A percentile compares a stretch with the other conserved stretches of the same genome.
Evolutionary conservation across 2,329 filamentous ascomycete genomes (phyloP).

Genomic region (Cylindrodendrum hubeiense): DNA sequence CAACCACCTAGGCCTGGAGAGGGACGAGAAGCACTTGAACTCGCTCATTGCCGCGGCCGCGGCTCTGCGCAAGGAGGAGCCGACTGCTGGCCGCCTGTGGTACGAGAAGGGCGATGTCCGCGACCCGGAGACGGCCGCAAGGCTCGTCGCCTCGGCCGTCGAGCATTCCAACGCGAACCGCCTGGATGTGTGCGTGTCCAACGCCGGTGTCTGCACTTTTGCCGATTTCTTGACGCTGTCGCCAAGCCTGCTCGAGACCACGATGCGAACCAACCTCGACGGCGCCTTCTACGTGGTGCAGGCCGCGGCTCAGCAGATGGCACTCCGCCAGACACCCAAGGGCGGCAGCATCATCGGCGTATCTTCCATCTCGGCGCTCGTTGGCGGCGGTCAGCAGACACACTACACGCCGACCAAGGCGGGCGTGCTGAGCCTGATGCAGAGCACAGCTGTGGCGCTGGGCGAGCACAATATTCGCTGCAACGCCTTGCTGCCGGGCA

Average conservation of each 20-base stretch:
- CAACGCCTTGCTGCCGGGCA: conserved; percentile 87
- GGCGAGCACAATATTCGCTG: conserved; percentile 83
- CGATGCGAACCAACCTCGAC: conserved; percentile 83
- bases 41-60: conserved; percentile 66
- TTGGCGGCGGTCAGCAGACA: conserved; percentile 82
- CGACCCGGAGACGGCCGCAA: conserved; percentile 76
- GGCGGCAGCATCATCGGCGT: conserved; percentile 87
- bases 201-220: conserved; percentile 91
- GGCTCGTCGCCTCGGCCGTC: conserved; percentile 76
- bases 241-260: conserved; percentile 76
- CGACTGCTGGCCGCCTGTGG: conserved; percentile 67
- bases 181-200: conserved; percentile 85
- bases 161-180: conserved; percentile 65
- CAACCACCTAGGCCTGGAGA: conserved; percentile 77
- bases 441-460: conserved; percentile 83
- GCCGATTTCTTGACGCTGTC: conserved; percentile 84
- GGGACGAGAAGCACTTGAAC: conserved; percentile 64
- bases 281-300: conserved; percentile 92
- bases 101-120: conserved; percentile 83
- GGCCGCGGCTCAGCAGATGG: conserved; percentile 88
- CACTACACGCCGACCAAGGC: conserved; percentile 94
- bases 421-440: conserved; percentile 83
- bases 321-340: conserved; percentile 66
- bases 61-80: conserved; percentile 57
- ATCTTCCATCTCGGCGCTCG: conserved; percentile 79